phyloP scores from a whole-genome alignment of 768 basidiomycete genomes.

The Psilocybe cyanescens region DNA sequence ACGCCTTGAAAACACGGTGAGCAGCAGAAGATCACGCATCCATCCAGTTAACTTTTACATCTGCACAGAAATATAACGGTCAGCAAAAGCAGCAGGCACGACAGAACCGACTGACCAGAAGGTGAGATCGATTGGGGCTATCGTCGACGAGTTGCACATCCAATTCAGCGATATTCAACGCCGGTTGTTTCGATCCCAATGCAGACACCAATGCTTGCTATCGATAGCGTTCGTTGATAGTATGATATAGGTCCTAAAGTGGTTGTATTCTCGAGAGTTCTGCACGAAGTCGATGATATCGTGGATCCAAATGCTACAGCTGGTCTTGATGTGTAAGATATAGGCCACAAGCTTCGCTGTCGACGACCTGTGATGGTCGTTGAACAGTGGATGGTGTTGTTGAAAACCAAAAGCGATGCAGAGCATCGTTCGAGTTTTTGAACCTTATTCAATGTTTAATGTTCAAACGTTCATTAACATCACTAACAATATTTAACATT shows the following conservation, averaged over 20 bases:
- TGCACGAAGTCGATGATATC: neutral
- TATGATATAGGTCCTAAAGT: neutral
- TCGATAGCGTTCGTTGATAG: neutral
- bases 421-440: neutral
- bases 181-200: slow-evolving; percentile 3
- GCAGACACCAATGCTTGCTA: neutral
- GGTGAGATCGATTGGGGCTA: no score
- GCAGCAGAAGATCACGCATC: no score
- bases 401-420: neutral
- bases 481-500: no score
- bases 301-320: neutral
- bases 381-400: neutral
- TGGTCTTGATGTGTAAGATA: neutral
- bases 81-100: no score
- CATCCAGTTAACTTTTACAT: no score
- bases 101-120: no score
- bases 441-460: no score
- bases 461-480: no score
- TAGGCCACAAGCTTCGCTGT: neutral
- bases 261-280: neutral
- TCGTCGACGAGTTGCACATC: slow-evolving; percentile 18
- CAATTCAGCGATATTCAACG: slow-evolving; percentile 30
- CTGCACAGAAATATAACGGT: no score
- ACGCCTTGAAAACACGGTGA: no score
- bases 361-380: neutral